Conservation (phyloP, 192 early-diverging fungal genomes). For the Obelidium mucronatum region DNA sequence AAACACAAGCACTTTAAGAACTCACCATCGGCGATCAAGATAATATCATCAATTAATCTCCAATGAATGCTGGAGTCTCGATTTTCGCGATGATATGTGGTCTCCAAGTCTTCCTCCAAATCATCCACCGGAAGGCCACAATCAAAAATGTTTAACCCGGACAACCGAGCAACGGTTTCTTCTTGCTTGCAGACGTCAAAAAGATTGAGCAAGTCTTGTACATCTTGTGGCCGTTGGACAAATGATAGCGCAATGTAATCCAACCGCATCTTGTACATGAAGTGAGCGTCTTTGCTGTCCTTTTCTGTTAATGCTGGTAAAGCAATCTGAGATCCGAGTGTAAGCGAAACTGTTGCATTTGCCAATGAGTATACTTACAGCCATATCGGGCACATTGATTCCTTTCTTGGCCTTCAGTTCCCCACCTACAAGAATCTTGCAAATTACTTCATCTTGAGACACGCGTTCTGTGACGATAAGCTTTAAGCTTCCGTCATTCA, state of each 20-base stretch:
- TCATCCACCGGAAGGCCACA: slow-evolving; percentile 34
- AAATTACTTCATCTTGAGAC: slow-evolving; percentile 48
- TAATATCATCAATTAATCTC: slow-evolving; percentile 62
- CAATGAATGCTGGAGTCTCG: slow-evolving; percentile 60
- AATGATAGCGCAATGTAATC: slow-evolving; percentile 62
- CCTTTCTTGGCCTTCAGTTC: slow-evolving; percentile 60
- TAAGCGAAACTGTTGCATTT: neutral
- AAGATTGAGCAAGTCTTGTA: slow-evolving; percentile 52
- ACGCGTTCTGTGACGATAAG: slow-evolving; percentile 51
- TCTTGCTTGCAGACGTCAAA: slow-evolving; percentile 36
- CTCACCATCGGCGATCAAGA: slow-evolving; percentile 43
- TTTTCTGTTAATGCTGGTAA: slow-evolving; percentile 65
- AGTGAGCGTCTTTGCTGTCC: slow-evolving; percentile 56
- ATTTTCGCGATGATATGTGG: slow-evolving; percentile 65
- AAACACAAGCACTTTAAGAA: too few species aligned
- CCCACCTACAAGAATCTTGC: slow-evolving; percentile 56
- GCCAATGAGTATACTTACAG: slow-evolving; percentile 1
- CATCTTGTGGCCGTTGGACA: slow-evolving; percentile 59
- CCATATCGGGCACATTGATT: slow-evolving; percentile 66
- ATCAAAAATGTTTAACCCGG: neutral
- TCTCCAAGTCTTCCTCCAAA: slow-evolving; percentile 54
- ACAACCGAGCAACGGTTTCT: slow-evolving; percentile 52
- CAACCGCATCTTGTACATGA: slow-evolving; percentile 53
- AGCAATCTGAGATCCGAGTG: slow-evolving; percentile 29
- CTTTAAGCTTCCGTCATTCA: slow-evolving; percentile 59